These are phyloP conservation scores for Hypoxylon intermedium DNA, from an alignment of 495 filamentous ascomycete genomes.

Conservation along the genomic window DNA sequence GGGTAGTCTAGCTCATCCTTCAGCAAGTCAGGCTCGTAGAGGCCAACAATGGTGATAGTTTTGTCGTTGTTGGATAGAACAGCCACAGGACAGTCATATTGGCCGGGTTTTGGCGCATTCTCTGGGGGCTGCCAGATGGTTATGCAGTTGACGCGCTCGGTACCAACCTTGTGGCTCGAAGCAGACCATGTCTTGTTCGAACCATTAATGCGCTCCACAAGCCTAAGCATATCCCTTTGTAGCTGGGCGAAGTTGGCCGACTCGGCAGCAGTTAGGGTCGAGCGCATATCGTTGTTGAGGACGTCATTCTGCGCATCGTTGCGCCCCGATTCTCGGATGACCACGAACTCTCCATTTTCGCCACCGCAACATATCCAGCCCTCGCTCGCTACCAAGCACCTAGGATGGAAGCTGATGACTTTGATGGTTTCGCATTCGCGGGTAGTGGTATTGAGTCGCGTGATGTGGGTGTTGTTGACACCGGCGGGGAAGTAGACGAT, in stretches of 20 bases:
- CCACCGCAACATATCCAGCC: conserved; percentile 93
- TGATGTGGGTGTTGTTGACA: conserved; percentile 65
- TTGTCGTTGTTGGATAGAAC: conserved; percentile 82
- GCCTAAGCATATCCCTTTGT: conserved; percentile 41
- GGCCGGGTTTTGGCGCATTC: conserved; percentile 32
- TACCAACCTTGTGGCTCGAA: conserved; percentile 52
- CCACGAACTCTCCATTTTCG: conserved; percentile 81
- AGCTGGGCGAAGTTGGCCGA: conserved; percentile 44
- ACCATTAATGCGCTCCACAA: conserved; percentile 44
- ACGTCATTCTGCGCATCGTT: conserved; percentile 45
- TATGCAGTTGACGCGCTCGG: conserved; percentile 62
- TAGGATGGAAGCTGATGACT: conserved; percentile 78
- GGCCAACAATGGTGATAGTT: conserved; percentile 78
- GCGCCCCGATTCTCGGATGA: conserved; percentile 60
- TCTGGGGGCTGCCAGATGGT: conserved; percentile 60
- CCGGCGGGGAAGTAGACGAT: conserved; percentile 83
- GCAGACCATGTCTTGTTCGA: conserved; percentile 46
- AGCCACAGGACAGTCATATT: conserved; percentile 55
- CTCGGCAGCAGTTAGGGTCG: conserved; percentile 19
- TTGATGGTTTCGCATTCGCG: conserved; percentile 77
- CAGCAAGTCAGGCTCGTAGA: conserved; percentile 53
- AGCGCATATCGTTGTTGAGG: conserved; percentile 36
- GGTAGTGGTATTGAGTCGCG: conserved; percentile 72
- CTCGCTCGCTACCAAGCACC: conserved; percentile 81
- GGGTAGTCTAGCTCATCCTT: conserved; percentile 74